Base-by-base conservation (phyloP, 352 stramenopile species). In the Peronospora belbahrii region DNA sequence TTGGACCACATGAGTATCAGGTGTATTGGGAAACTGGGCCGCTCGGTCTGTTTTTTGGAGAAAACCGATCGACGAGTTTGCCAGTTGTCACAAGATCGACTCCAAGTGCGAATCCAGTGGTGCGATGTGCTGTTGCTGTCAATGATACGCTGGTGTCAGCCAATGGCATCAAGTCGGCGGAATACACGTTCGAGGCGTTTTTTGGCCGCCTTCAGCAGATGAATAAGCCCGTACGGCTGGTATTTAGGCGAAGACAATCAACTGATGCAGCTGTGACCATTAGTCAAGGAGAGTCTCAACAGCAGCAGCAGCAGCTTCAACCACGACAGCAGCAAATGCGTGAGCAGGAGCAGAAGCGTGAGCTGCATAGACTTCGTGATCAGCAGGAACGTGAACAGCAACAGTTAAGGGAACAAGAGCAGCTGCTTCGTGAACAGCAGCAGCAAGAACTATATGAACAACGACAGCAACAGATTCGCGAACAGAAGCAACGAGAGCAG, bases 21-120 rank as follows among this genome's bases (percentile, higher is more conserved):
- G 81, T 91, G 22, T 72, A 74, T 35, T 94, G 82, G 82, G 77
- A 87, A 33, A 86, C 77, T 0, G 82, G 82, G 0, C 82, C 77
- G 4, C 43, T 94, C 4, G 82, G 82, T n/a, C 27, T 94, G 18
- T 89, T 89, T 47, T 94, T 94, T 54, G 82, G 74, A 0, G 82
- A 94, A 45, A 69, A 94, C 30, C 67, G 69, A 9, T 30, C 58
- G 2, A 86, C 77, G 0, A 82, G 72, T 9, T 62, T 85, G 10
- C 82, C 82, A 0, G 73, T 94, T n/a, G 74, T 94, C 24, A 94
- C 79, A 22, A 65, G 82, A 10, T 80, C 75, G 0, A 85, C 77
- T 32, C 50, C 74, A 1, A 82, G 64, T 13, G 74, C 80, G 10
- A 88, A 85, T 38, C 64, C 74, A 10, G 62, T 84, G 7, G 75